Evolutionary conservation across 352 stramenopile genomes (phyloP).

Genomic region (Pythium grandisporangium): DNA sequence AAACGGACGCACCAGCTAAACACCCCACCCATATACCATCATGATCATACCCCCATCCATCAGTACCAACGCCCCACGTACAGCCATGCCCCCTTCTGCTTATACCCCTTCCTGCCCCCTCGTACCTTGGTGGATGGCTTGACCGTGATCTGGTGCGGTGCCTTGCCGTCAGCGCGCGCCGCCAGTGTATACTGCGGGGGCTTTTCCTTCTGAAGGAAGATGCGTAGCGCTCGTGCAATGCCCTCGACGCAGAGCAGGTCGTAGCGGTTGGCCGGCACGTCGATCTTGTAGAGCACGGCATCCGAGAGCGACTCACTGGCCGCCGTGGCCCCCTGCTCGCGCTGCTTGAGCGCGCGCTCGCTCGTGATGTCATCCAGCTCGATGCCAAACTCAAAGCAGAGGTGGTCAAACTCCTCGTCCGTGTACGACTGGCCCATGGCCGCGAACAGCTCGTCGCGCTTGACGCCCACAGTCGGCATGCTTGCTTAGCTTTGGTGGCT

Average conservation of each 20-base stretch:
- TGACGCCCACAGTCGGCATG: slow-evolving; percentile 98
- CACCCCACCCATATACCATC: not conserved
- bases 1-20: slow-evolving; percentile 91
- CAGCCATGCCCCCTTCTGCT: not conserved
- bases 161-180: slow-evolving; percentile 26
- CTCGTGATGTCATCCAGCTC: slow-evolving; percentile 93
- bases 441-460: slow-evolving; percentile 96
- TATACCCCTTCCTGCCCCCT: not conserved
- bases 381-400: slow-evolving; percentile 99
- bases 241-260: slow-evolving; percentile 99
- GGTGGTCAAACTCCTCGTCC: slow-evolving; percentile 98
- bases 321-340: slow-evolving; percentile 62
- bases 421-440: slow-evolving; percentile 96
- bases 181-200: slow-evolving; percentile 83
- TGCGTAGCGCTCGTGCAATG: slow-evolving; percentile 91
- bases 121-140: slow-evolving; percentile 80
- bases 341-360: slow-evolving; percentile 81
- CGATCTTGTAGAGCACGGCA: slow-evolving; percentile 99
- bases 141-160: slow-evolving; percentile 79
- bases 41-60: not conserved
- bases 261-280: slow-evolving; percentile 99
- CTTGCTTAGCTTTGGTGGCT: no score
- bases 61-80: not conserved
- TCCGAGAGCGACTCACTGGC: slow-evolving; percentile 58
- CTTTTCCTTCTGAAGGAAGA: slow-evolving; percentile 96